Percentiles rank a stretch among this genome's conserved stretches.
phyloP scores from a whole-genome alignment of 192 early-diverging fungal genomes.

The Coemansia sp. region DNA sequence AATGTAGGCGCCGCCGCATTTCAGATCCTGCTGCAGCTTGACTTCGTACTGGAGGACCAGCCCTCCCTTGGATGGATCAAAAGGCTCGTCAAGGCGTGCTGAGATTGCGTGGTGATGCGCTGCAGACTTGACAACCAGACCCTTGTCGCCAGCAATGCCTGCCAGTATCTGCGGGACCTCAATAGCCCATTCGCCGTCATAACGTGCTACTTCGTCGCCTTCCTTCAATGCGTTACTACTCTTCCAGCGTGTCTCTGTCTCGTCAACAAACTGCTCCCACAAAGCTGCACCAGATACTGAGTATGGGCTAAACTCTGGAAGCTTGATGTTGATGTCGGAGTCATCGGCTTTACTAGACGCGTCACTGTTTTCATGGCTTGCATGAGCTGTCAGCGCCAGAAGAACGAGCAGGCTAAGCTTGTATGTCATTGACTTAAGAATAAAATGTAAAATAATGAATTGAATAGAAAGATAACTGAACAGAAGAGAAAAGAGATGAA shows the following conservation, averaged over 20 bases:
- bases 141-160: constrained; percentile 67
- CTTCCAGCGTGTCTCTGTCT: constrained; percentile 20
- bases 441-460: not conserved
- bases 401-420: constrained; percentile 23
- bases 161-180: constrained; percentile 62
- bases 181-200: constrained; percentile 80
- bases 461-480: constrained; percentile 4
- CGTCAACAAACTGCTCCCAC: constrained; percentile 46
- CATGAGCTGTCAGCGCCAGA: constrained; percentile 25
- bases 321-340: constrained; percentile 4
- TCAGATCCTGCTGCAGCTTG: constrained; percentile 62
- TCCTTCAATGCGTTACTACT: constrained; percentile 36
- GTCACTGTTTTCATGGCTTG: constrained; percentile 9
- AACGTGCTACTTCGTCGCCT: constrained; percentile 32
- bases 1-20: constrained; percentile 92
- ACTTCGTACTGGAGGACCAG: constrained; percentile 89
- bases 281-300: constrained; percentile 24
- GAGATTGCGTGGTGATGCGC: constrained; percentile 90
- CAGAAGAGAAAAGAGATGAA: constrained; percentile 4
- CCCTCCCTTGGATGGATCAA: constrained; percentile 71
- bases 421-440: constrained; percentile 13
- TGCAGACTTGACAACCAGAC: constrained; percentile 74
- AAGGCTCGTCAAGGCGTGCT: constrained; percentile 60
- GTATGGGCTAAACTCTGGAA: constrained; percentile 37
- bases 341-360: not conserved